Conservation (phyloP, 164 flowering plant genomes). For the Stephania yunnanensis region DNA sequence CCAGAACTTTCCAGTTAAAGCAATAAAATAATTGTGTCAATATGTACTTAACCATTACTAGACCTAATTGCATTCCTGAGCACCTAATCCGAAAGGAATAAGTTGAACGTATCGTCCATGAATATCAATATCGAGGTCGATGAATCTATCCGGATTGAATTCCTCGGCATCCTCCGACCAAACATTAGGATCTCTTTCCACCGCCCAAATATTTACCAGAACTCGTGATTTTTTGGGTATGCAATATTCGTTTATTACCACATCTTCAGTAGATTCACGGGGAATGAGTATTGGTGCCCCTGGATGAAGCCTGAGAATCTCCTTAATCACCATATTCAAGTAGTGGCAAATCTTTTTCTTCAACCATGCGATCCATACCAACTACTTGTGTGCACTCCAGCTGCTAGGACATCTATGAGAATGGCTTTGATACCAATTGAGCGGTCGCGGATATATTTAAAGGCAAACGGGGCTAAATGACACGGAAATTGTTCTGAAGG, state of each 20-base stretch:
- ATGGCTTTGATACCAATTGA: too few species aligned
- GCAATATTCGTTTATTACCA: constrained; percentile 15
- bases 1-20: constrained; percentile 9
- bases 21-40: constrained; percentile 10
- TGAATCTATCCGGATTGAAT: constrained; percentile 10
- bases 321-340: constrained; percentile 22
- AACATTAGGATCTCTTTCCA: constrained; percentile 15
- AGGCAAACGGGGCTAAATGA: too few species aligned
- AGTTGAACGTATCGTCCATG: not conserved
- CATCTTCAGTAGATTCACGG: constrained; percentile 16
- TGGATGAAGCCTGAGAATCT: constrained; percentile 24
- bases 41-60: not conserved
- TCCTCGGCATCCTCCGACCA: constrained; percentile 15
- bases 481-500: too few species aligned
- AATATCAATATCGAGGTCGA: not conserved
- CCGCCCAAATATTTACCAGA: constrained; percentile 20
- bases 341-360: constrained; percentile 15
- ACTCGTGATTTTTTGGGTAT: constrained; percentile 18
- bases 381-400: constrained; percentile 10
- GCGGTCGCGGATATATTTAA: too few species aligned
- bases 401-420: constrained; percentile 11
- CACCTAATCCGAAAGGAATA: constrained; percentile 13
- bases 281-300: constrained; percentile 20
- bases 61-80: constrained; percentile 3
- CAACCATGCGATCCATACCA: constrained; percentile 16